Evolutionary conservation across 129 eudicot genomes (phyloP).

Genomic region (Chrysanthemum seticuspe): DNA sequence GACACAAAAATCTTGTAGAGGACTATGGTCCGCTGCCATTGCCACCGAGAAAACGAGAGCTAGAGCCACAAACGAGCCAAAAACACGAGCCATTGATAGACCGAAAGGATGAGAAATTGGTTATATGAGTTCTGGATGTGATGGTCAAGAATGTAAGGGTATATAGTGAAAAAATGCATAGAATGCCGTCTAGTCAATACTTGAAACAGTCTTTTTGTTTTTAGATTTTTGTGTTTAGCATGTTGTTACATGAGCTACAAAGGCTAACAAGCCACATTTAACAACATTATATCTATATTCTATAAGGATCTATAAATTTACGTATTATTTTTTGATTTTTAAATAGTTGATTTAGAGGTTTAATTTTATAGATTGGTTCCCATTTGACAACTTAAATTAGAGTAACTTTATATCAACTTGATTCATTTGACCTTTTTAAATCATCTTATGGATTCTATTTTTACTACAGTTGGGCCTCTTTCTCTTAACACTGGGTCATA

Average conservation of each 20-base stretch:
- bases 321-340: no score
- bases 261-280: neutral
- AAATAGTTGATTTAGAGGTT: no score
- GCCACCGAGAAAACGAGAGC: constrained; percentile 25
- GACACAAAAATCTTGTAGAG: constrained; percentile 50
- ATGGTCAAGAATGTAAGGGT: neutral
- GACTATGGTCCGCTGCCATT: constrained; percentile 30
- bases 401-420: no score
- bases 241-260: neutral
- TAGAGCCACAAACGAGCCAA: constrained; percentile 7
- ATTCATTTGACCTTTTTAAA: no score
- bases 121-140: neutral
- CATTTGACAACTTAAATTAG: no score
- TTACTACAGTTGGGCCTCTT: no score
- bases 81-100: constrained; percentile 31
- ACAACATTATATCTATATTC: neutral
- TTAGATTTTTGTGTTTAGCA: neutral
- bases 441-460: no score
- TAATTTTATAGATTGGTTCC: no score
- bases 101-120: neutral
- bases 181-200: constrained; percentile 1
- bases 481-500: no score
- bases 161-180: neutral
- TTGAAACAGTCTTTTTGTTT: neutral
- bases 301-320: no score